A percentile compares a stretch with the other conserved stretches of the same genome.
Evolutionary conservation across 2,329 filamentous ascomycete species (phyloP).

Genomic region (Hirsutella thompsonii): DNA sequence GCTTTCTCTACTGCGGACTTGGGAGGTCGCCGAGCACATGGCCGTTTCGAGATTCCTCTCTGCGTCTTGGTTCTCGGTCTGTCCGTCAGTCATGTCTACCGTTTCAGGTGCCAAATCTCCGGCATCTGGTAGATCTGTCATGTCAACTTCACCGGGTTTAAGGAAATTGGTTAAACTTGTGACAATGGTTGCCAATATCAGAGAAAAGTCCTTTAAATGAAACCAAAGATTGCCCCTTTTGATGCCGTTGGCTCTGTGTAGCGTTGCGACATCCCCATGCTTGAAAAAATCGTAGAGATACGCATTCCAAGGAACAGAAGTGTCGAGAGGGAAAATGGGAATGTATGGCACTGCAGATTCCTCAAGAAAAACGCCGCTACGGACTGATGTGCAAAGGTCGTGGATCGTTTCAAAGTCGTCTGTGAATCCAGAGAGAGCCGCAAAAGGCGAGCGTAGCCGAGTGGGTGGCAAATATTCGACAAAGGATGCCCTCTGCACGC

Average conservation of each 20-base stretch:
- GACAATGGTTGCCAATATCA: conserved; percentile 57
- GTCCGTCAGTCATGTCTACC: not conserved
- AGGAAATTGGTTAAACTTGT: conserved; percentile 46
- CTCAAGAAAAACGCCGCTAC: conserved; percentile 62
- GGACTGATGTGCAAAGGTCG: conserved; percentile 53
- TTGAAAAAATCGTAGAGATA: conserved; percentile 69
- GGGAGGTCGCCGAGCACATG: too few relatives aligned
- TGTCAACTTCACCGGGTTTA: conserved; percentile 17
- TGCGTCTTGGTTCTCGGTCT: not conserved
- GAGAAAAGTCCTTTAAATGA: conserved; percentile 44
- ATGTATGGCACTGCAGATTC: conserved; percentile 60
- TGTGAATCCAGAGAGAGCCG: conserved; percentile 54
- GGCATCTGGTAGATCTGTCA: conserved; percentile 29
- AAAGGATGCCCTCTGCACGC: not conserved
- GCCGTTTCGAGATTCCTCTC: conserved; percentile 7
- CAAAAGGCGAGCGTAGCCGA: conserved; percentile 52
- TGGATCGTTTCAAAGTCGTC: conserved; percentile 52
- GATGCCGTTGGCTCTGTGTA: conserved; percentile 55
- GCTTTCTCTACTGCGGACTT: too few relatives aligned
- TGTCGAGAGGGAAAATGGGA: conserved; percentile 44
- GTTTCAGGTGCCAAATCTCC: conserved; percentile 25
- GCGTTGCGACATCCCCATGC: conserved; percentile 50
- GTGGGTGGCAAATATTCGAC: conserved; percentile 21
- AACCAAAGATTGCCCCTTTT: conserved; percentile 60
- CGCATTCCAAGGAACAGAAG: conserved; percentile 42